Evolutionary conservation across 495 filamentous ascomycete genomes (phyloP), one percentile per base, ranked within the genome.

Genomic region (Durotheca rogersii): DNA sequence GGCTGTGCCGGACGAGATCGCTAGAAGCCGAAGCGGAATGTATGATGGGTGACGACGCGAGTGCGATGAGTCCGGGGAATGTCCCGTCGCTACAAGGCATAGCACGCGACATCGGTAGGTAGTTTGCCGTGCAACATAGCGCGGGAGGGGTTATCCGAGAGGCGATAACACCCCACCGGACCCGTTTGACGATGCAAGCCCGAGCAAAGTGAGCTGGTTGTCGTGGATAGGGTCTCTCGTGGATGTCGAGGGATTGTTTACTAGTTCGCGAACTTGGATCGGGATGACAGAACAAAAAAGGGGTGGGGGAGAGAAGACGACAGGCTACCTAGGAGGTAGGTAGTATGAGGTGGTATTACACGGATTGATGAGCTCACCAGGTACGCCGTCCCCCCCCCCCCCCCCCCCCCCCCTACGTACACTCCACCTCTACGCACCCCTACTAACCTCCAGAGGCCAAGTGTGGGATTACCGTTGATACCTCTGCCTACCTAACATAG

Each of bases 11-110:
- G 10, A 41, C 18, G 20, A 55, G 39, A 37, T 55, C 44, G 48
- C 44, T 35, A 50, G 41, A 59, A 59, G 50, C 52, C 45, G 46
- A 54, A 50, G 50, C 51, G 44, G 40, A 33, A 45, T 18, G 32
- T 23, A 41, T 33, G 56, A 47, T 54, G 56, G 50, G 45, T 59
- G 30, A 37, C 39, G 56, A 59, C 54, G 56, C 45, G 48, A 58
- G 44, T 49, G 44, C 45, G 55, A 58, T 58, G 36, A 54, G 56
- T 59, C 56, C 46, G 50, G 56, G 56, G 56, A 54, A 59, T 51
- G 42, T 36, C 45, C 31, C 46, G 47, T 41, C 42, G 47, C 46
- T 42, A 53, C 45, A 32, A 54, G 41, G 30, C 45, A 54, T 21
- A 59, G 50, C 56, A 59, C 50, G 50, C 50, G 50, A 54, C 50